These are phyloP conservation scores for Effrenium voratum DNA, from an alignment of 73 alveolate species.

Conservation along the genomic window DNA sequence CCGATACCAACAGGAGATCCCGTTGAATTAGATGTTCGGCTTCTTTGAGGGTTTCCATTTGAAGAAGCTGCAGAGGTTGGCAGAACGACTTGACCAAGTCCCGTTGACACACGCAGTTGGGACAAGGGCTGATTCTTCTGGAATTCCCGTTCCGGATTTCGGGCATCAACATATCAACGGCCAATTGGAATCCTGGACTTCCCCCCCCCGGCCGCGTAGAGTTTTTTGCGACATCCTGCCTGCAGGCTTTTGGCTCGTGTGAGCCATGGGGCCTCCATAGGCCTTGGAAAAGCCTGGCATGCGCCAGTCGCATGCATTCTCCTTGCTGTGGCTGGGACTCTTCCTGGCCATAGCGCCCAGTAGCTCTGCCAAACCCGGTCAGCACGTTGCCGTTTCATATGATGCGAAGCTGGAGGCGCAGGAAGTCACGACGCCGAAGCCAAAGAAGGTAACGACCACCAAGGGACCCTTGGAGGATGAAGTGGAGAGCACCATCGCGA, in stretches of 20 bases:
- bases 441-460: not conserved
- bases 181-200: too few relatives aligned
- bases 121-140: too few relatives aligned
- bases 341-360: constrained; percentile 27
- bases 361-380: constrained; percentile 86
- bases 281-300: constrained; percentile 66
- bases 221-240: not conserved
- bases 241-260: constrained; percentile 54
- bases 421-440: not conserved
- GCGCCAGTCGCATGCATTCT: constrained; percentile 55
- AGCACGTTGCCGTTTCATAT: constrained; percentile 9
- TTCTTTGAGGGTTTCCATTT: too few relatives aligned
- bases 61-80: too few relatives aligned
- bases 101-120: too few relatives aligned
- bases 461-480: constrained; percentile 20
- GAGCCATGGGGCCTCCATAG: constrained; percentile 42
- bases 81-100: too few relatives aligned
- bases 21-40: too few relatives aligned
- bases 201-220: too few relatives aligned
- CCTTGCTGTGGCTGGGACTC: constrained; percentile 66
- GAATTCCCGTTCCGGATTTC: too few relatives aligned
- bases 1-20: too few relatives aligned
- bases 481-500: constrained; percentile 47
- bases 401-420: constrained; percentile 3
- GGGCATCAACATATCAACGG: too few relatives aligned